These are phyloP conservation scores for Nothomitra cinnamomea DNA, from an alignment of 2,329 filamentous ascomycete species.

Conservation along the genomic window DNA sequence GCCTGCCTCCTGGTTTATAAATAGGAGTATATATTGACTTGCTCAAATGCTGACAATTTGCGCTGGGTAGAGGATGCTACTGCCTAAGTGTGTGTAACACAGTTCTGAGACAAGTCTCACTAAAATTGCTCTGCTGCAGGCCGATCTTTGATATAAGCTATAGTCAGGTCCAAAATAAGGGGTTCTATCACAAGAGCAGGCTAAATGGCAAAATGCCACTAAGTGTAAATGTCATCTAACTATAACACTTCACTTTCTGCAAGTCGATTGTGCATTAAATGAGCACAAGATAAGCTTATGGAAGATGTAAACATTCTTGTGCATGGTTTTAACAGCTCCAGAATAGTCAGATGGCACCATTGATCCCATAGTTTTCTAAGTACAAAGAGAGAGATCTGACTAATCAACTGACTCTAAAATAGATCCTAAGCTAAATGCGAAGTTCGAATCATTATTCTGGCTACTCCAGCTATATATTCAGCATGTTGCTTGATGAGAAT, in stretches of 20 bases:
- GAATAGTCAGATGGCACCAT: background rate
- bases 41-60: too few relatives aligned
- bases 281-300: background rate
- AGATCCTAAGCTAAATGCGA: background rate
- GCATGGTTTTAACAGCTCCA: background rate
- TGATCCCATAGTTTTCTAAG: background rate
- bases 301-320: background rate
- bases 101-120: too few relatives aligned
- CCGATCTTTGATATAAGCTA: too few relatives aligned
- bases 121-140: too few relatives aligned
- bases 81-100: too few relatives aligned
- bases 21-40: too few relatives aligned
- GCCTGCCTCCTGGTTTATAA: too few relatives aligned
- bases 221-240: background rate
- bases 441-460: background rate
- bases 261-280: background rate
- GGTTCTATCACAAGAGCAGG: too few relatives aligned
- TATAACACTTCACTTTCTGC: background rate
- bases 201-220: conserved; percentile 1
- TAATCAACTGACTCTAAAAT: background rate
- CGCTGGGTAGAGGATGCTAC: too few relatives aligned
- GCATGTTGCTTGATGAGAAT: background rate
- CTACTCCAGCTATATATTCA: background rate
- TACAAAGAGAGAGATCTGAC: background rate
- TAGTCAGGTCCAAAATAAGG: too few relatives aligned